Conservation (phyloP, 495 filamentous ascomycete genomes). For the Collariella sp. region DNA sequence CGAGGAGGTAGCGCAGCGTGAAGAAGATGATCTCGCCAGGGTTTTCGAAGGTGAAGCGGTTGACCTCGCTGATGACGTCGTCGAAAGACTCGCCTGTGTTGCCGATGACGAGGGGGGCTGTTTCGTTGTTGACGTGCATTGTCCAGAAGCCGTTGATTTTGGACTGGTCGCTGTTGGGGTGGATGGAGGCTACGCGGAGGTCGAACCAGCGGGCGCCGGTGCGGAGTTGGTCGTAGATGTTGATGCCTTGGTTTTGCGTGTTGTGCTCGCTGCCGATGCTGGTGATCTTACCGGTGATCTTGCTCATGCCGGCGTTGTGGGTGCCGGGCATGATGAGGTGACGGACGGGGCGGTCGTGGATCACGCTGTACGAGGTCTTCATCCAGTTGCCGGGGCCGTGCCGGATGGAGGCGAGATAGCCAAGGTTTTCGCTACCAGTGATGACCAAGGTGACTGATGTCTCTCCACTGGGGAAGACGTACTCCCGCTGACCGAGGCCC, state of each 20-base stretch:
- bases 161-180: slow-evolving; percentile 2
- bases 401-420: slow-evolving; percentile 21
- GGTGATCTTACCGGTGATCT: slow-evolving; percentile 15
- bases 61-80: slow-evolving; percentile 26
- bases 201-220: slow-evolving; percentile 27
- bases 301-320: slow-evolving; percentile 28
- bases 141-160: slow-evolving; percentile 16
- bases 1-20: slow-evolving; percentile 22
- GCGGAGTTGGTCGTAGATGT: slow-evolving; percentile 24
- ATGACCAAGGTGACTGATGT: slow-evolving; percentile 20
- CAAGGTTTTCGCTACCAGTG: slow-evolving; percentile 22
- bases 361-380: slow-evolving; percentile 24
- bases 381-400: slow-evolving; percentile 27
- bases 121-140: slow-evolving; percentile 17
- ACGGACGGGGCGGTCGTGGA: slow-evolving; percentile 19
- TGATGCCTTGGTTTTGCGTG: slow-evolving; percentile 23
- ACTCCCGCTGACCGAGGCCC: slow-evolving; percentile 23
- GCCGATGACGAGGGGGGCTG: slow-evolving; percentile 15
- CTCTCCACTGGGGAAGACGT: slow-evolving; percentile 21
- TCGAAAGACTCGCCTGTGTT: slow-evolving; percentile 23
- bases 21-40: slow-evolving; percentile 31
- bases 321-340: slow-evolving; percentile 26
- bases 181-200: slow-evolving; percentile 20
- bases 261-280: slow-evolving; percentile 18
- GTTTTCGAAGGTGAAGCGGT: slow-evolving; percentile 24